These are phyloP conservation scores for Fonsecaea pugnacius DNA, from an alignment of 2,329 filamentous ascomycete genomes.

Conservation along the genomic window DNA sequence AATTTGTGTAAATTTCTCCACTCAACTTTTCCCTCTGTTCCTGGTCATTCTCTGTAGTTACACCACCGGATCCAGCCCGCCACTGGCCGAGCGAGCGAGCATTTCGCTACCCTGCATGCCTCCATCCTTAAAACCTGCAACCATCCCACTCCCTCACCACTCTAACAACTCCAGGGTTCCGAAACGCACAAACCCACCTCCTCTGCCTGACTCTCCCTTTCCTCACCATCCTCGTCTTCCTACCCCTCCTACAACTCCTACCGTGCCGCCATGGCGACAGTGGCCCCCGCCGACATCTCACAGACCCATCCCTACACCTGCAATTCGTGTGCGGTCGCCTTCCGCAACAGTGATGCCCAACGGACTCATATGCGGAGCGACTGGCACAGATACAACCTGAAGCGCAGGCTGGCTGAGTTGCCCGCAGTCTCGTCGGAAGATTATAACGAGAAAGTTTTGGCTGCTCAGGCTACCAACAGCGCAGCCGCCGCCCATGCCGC, in stretches of 20 bases:
- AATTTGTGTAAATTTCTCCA: slow-evolving; percentile 4
- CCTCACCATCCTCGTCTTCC: neutral
- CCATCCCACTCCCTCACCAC: slow-evolving; percentile 17
- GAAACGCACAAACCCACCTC: slow-evolving; percentile 8
- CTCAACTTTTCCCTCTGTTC: neutral
- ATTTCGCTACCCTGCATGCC: slow-evolving; percentile 2
- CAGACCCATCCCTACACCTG: slow-evolving; percentile 78
- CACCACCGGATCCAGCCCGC: neutral
- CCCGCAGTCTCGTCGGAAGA: slow-evolving; percentile 89
- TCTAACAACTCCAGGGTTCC: neutral
- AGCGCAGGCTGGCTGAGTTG: slow-evolving; percentile 86
- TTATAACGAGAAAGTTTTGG: slow-evolving; percentile 94
- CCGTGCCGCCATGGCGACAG: slow-evolving; percentile 30
- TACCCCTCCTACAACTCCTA: neutral
- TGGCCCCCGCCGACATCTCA: slow-evolving; percentile 27
- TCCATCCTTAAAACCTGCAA: slow-evolving; percentile 9
- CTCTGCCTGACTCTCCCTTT: slow-evolving; percentile 7
- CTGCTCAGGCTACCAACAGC: slow-evolving; percentile 80
- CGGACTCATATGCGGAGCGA: slow-evolving; percentile 96
- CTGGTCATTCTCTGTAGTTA: neutral
- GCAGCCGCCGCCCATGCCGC: slow-evolving; percentile 86
- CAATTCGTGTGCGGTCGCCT: slow-evolving; percentile 97
- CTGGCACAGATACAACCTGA: slow-evolving; percentile 98
- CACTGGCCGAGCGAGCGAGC: slow-evolving; percentile 3
- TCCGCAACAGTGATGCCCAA: slow-evolving; percentile 90